Conservation (phyloP, 2,329 filamentous ascomycete species). For the Talaromyces albobiverticillius region DNA sequence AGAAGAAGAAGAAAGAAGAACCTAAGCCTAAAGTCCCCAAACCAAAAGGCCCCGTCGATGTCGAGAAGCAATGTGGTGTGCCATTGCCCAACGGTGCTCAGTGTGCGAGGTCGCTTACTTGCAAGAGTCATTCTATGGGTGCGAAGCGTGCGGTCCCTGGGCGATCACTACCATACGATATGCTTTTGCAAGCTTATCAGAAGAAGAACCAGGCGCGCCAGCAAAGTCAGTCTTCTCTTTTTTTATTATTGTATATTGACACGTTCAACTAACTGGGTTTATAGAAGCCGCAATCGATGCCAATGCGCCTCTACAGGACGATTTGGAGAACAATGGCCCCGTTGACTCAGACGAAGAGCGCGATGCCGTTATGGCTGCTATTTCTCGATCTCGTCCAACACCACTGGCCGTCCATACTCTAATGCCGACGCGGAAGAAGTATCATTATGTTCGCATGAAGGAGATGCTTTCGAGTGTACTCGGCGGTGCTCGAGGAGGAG, state of each 20-base stretch:
- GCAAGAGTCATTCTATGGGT: constrained; percentile 94
- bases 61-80: constrained; percentile 91
- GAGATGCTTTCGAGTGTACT: constrained; percentile 61
- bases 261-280: constrained; percentile 19
- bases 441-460: constrained; percentile 62
- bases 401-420: constrained; percentile 67
- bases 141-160: constrained; percentile 86
- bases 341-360: constrained; percentile 96
- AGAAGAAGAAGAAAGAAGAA: constrained; percentile 94
- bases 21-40: constrained; percentile 79
- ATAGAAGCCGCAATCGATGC: constrained; percentile 90
- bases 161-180: constrained; percentile 84
- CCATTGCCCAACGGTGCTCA: constrained; percentile 78
- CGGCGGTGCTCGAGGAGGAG: constrained; percentile 46
- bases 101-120: constrained; percentile 84
- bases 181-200: constrained; percentile 82
- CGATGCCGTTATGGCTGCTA: constrained; percentile 77
- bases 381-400: constrained; percentile 71
- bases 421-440: constrained; percentile 52
- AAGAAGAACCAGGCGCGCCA: constrained; percentile 99
- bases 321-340: constrained; percentile 74
- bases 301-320: constrained; percentile 84
- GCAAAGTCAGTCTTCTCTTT: constrained; percentile 64
- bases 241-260: constrained; percentile 5
- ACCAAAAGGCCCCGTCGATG: constrained; percentile 88